These are phyloP conservation scores for Verruconis gallopava DNA, from an alignment of 2,329 filamentous ascomycete species.

Conservation along the genomic window DNA sequence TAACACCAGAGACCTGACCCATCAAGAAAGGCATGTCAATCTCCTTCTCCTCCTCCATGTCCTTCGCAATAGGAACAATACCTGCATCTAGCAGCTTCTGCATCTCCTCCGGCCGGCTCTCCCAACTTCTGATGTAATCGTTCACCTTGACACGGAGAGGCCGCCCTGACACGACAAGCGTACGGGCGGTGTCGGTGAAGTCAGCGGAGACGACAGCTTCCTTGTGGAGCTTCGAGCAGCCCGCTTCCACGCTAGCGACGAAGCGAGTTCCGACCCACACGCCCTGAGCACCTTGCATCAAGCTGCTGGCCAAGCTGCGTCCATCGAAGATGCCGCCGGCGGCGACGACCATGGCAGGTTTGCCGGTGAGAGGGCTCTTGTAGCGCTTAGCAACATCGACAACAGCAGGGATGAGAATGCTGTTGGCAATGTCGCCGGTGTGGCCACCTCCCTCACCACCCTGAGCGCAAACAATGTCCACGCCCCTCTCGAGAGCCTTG, in stretches of 20 bases:
- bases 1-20: constrained; percentile 80
- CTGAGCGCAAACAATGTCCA: constrained; percentile 85
- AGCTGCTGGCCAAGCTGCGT: constrained; percentile 60
- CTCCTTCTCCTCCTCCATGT: constrained; percentile 71
- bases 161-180: constrained; percentile 68
- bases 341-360: constrained; percentile 67
- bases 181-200: constrained; percentile 69
- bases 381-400: constrained; percentile 71
- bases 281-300: constrained; percentile 79
- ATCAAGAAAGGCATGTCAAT: constrained; percentile 81
- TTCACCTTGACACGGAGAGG: constrained; percentile 73
- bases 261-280: constrained; percentile 95
- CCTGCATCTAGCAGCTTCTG: constrained; percentile 62
- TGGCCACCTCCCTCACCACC: constrained; percentile 90
- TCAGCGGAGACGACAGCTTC: constrained; percentile 65
- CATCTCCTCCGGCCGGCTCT: constrained; percentile 61
- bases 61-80: constrained; percentile 67
- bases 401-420: constrained; percentile 75
- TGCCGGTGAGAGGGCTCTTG: constrained; percentile 55
- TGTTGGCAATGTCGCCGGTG: constrained; percentile 75
- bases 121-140: constrained; percentile 73
- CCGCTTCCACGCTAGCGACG: constrained; percentile 70
- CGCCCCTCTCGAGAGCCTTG: constrained; percentile 75
- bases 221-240: constrained; percentile 72
- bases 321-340: constrained; percentile 82